Percentiles rank a stretch among this genome's conserved stretches.
Conservation (phyloP, 1,284 basidiomycete genomes). For the Athelia psychrophila region DNA sequence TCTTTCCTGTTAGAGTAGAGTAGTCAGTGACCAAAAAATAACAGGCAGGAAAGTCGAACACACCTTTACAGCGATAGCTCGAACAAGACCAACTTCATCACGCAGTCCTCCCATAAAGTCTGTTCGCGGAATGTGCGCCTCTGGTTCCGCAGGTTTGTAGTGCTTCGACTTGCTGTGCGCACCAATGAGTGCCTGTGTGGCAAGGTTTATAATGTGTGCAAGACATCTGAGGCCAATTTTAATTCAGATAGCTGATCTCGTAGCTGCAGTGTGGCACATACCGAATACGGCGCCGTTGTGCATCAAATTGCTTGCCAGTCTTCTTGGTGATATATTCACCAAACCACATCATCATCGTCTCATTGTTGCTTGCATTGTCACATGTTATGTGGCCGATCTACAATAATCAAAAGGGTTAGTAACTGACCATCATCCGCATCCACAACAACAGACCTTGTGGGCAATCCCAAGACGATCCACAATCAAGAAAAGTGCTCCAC, state of each 20-base stretch:
- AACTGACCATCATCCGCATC: neutral
- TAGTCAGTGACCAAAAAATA: neutral
- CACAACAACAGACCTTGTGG: neutral
- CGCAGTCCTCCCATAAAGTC: neutral
- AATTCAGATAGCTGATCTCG: neutral
- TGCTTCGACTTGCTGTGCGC: slow-evolving; percentile 10
- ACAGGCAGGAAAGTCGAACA: neutral
- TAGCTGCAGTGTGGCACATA: neutral
- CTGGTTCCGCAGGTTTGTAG: slow-evolving; percentile 9
- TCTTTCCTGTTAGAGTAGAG: slow-evolving; percentile 4
- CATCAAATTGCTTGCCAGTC: neutral
- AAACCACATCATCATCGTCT: slow-evolving; percentile 4
- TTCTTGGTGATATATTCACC: neutral
- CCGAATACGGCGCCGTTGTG: neutral
- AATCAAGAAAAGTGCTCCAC: neutral
- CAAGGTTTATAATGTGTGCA: slow-evolving; percentile 18
- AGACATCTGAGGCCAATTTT: slow-evolving; percentile 10
- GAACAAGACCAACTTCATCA: neutral
- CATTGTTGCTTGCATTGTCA: slow-evolving; percentile 8
- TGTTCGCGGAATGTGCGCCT: neutral
- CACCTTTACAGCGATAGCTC: neutral
- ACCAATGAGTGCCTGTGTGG: slow-evolving; percentile 13
- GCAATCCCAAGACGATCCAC: neutral
- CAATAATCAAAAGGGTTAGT: too few relatives aligned
- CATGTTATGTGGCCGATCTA: slow-evolving; percentile 7